Conservation (phyloP, 345 rosid genomes). For the Salix brachista region DNA sequence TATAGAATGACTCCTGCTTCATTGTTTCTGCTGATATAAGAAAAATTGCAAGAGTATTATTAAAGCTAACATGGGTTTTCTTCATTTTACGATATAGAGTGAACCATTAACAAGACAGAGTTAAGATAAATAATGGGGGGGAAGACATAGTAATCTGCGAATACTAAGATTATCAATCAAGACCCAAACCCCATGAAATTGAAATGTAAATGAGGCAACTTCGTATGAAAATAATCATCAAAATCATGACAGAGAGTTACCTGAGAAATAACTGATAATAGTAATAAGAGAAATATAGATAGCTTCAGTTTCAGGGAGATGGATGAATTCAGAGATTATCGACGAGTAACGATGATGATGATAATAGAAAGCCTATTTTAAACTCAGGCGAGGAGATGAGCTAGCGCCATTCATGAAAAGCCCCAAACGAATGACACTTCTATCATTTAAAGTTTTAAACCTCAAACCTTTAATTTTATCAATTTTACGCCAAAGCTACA, state of each 20-base stretch:
- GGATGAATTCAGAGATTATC: neutral
- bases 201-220: neutral
- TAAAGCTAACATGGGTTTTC: neutral
- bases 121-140: neutral
- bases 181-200: too few relatives aligned
- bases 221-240: neutral
- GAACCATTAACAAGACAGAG: neutral
- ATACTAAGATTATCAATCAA: too few relatives aligned
- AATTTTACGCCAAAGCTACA: too few relatives aligned
- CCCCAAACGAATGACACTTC: too few relatives aligned
- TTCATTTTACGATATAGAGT: neutral
- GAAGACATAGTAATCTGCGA: neutral
- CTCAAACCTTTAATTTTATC: too few relatives aligned
- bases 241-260: neutral
- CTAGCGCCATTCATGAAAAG: too few relatives aligned
- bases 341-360: neutral
- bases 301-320: neutral
- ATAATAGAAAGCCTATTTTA: too few relatives aligned
- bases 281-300: neutral
- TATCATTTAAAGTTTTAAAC: too few relatives aligned
- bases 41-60: neutral
- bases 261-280: neutral
- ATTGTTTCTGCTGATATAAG: neutral
- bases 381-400: too few relatives aligned
- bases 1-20: neutral